A percentile compares a stretch with the other conserved stretches of the same genome.
Evolutionary conservation across 495 filamentous ascomycete genomes (phyloP).

Genomic region (Hypoxylon lienhwacheense): DNA sequence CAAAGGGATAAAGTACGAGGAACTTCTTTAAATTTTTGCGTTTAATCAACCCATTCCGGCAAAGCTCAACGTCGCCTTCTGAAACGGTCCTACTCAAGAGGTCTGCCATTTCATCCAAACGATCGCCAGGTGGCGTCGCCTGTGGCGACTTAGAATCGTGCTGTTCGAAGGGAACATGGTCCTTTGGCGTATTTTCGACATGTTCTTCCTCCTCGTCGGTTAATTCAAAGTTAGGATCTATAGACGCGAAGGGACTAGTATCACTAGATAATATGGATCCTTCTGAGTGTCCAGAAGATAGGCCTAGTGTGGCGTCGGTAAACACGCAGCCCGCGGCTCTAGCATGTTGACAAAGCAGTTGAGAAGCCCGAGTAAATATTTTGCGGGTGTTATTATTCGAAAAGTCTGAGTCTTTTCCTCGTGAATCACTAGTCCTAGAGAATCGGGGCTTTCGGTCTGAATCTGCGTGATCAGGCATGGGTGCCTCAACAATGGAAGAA

Average conservation of each 20-base stretch:
- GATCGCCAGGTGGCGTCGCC: constrained; percentile 5
- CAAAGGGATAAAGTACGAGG: constrained; percentile 26
- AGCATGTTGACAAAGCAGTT: constrained; percentile 29
- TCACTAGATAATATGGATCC: constrained; percentile 6
- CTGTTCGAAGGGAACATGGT: not conserved
- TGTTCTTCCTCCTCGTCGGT: constrained; percentile 21
- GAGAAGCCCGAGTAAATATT: constrained; percentile 30
- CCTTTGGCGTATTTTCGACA: not conserved
- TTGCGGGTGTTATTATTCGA: constrained; percentile 14
- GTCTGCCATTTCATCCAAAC: constrained; percentile 27
- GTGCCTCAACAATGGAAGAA: constrained; percentile 1
- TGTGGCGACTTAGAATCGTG: constrained; percentile 1
- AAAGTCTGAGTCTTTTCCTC: constrained; percentile 6
- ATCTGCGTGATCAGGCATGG: not conserved
- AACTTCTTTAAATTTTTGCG: constrained; percentile 26
- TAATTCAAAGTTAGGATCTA: constrained; percentile 20
- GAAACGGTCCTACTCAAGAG: constrained; percentile 5
- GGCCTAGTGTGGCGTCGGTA: constrained; percentile 20
- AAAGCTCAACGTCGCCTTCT: constrained; percentile 1
- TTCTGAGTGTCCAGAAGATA: constrained; percentile 12
- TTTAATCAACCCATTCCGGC: constrained; percentile 12
- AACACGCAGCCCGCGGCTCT: constrained; percentile 29
- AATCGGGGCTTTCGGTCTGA: constrained; percentile 7
- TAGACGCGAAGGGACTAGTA: not conserved
- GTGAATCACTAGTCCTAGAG: constrained; percentile 4